phyloP scores from a whole-genome alignment of 2,329 filamentous ascomycete genomes.

The Chaetomium strumarium region DNA sequence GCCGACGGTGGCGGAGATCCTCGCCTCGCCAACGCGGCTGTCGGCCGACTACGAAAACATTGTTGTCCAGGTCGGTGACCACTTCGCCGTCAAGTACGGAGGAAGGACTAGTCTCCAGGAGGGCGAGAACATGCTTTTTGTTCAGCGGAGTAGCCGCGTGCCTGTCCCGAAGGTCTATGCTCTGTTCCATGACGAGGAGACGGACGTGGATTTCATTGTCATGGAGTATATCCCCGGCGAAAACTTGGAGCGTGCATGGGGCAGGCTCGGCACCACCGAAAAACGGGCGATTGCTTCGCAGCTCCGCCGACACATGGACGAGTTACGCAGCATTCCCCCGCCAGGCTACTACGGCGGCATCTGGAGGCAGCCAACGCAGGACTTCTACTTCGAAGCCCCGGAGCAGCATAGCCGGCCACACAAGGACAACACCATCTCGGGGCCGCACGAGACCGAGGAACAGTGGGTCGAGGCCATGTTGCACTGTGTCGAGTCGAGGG shows the following conservation, averaged over 20 bases:
- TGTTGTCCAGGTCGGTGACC: background rate
- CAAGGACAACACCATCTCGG: background rate
- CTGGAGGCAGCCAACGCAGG: background rate
- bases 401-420: background rate
- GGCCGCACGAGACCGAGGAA: slow-evolving; percentile 1
- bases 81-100: slow-evolving; percentile 4
- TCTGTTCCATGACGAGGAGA: background rate
- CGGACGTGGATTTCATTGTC: background rate
- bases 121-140: slow-evolving; percentile 3
- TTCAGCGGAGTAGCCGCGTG: background rate
- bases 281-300: background rate
- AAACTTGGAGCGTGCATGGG: background rate
- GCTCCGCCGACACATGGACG: background rate
- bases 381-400: background rate
- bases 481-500: background rate
- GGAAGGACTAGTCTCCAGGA: background rate
- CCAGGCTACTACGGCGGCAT: slow-evolving; percentile 2
- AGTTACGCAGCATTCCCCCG: slow-evolving; percentile 4
- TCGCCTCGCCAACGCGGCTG: background rate
- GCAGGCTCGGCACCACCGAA: background rate
- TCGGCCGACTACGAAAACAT: background rate
- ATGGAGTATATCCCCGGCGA: slow-evolving; percentile 6
- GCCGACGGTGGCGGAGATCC: slow-evolving; percentile 2
- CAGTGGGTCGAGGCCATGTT: slow-evolving; percentile 4
- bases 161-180: slow-evolving; percentile 2